Evolutionary conservation across 805 yeast genomes (phyloP), one percentile per base, ranked within the genome.

Genomic region (Blastobotrys terrestris): DNA sequence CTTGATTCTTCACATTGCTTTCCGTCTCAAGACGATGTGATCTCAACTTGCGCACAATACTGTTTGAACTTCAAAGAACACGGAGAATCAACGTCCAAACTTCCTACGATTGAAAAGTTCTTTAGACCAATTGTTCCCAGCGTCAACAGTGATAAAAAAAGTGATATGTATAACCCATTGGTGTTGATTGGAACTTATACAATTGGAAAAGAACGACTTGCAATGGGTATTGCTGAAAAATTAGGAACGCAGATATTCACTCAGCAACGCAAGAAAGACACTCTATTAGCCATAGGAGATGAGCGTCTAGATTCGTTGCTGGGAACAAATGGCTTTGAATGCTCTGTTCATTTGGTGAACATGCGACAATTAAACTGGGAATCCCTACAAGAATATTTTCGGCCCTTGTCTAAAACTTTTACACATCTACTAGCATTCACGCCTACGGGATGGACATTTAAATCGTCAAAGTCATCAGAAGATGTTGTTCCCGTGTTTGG

Each of bases 381-480:
- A 3, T 59, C 59, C 13, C 66, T 86, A 48, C 67, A 74, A 11
- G 70, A 69, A 20, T 82, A 84, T 56, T 79, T 78, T 70, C 73
- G 74, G 56, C 67, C 66, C 26, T 77, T 76, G 55, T 70, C 70
- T 41, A 67, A 65, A 22, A 67, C 72, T 43, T 85, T 77, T 63
- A 81, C 81, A 50, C 73, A 80, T 46, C 75, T 88, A 43, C 73
- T 86, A n/a, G 96, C 87, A 0, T 72, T 87, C 39, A 73, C 80
- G 49, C 97, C 98, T 0, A 90, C 97, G 0, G 98, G 98, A 0
- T 94, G 98, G 98, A 76, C 89, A 1, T 85, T 78, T 65, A 62
- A 72, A 14, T 66, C 67, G 19, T 53, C 58, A 2, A 55, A 51
- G 14, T 46, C 52, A 6, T 56, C 57, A 42, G 16, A 53, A 18